phyloP scores from a whole-genome alignment of 768 basidiomycete species.

The Boletus pseudopeckii region DNA sequence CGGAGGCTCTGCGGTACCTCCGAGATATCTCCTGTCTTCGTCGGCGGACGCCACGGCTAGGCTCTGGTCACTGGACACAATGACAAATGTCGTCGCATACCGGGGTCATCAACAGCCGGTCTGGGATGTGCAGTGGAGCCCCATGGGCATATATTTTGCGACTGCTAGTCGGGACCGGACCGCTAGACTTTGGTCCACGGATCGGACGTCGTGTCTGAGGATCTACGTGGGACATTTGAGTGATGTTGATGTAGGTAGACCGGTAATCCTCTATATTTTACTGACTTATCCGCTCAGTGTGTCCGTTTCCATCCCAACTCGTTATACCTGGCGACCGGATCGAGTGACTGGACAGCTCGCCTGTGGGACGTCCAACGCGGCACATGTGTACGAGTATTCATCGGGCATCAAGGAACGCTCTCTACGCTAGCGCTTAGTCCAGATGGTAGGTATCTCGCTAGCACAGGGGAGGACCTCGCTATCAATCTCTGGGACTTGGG shows the following conservation, averaged over 20 bases:
- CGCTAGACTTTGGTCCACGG: constrained; percentile 94
- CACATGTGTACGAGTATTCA: constrained; percentile 88
- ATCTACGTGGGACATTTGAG: constrained; percentile 95
- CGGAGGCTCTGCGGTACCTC: constrained; percentile 79
- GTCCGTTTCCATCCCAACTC: constrained; percentile 97
- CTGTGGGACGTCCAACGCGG: constrained; percentile 99
- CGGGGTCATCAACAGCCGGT: constrained; percentile 96
- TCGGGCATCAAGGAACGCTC: constrained; percentile 89
- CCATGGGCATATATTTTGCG: constrained; percentile 97
- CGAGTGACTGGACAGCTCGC: constrained; percentile 92
- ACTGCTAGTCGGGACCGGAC: constrained; percentile 92
- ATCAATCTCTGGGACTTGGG: constrained; percentile 97
- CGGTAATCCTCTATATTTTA: not conserved
- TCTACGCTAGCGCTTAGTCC: constrained; percentile 87
- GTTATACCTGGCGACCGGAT: constrained; percentile 94
- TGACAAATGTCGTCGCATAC: constrained; percentile 90
- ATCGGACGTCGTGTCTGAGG: constrained; percentile 78
- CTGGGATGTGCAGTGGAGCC: constrained; percentile 99
- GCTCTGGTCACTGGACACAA: constrained; percentile 94
- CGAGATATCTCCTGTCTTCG: constrained; percentile 83
- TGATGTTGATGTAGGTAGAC: constrained; percentile 85
- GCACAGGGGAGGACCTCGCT: constrained; percentile 85
- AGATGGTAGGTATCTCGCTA: constrained; percentile 91
- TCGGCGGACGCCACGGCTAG: constrained; percentile 91
- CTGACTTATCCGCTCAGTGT: constrained; percentile 52